These are phyloP conservation scores for Vaccinium corymbosum DNA, from an alignment of 148 eudicot species.

Conservation along the genomic window DNA sequence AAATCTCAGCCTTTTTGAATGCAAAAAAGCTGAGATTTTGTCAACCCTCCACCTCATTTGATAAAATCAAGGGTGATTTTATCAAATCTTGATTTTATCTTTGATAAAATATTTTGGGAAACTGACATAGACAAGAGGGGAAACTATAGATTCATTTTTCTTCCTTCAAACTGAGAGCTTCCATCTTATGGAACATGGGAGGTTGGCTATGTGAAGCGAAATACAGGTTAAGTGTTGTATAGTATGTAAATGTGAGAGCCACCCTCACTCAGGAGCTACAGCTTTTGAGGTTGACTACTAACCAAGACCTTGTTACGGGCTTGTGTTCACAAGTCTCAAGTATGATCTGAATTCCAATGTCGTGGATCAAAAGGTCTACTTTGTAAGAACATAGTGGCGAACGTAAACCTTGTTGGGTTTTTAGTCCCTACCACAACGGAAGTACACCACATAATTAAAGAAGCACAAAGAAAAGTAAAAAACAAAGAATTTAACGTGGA, in stretches of 20 bases:
- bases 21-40: no score
- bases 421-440: no score
- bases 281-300: background rate
- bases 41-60: no score
- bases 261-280: background rate
- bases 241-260: background rate
- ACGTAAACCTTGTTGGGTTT: background rate
- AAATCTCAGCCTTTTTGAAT: no score
- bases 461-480: no score
- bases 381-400: constrained; percentile 1
- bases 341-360: background rate
- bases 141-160: background rate
- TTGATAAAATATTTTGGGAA: background rate
- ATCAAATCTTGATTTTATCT: background rate
- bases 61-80: no score
- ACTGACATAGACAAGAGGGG: background rate
- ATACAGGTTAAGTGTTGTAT: background rate
- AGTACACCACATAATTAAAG: no score
- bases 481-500: no score
- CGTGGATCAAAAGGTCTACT: background rate
- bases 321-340: background rate
- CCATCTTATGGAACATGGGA: constrained; percentile 4
- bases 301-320: background rate
- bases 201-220: background rate
- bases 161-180: background rate